These are phyloP conservation scores for Lactarius pseudohatsudake DNA, from an alignment of 768 basidiomycete species.

Conservation along the genomic window DNA sequence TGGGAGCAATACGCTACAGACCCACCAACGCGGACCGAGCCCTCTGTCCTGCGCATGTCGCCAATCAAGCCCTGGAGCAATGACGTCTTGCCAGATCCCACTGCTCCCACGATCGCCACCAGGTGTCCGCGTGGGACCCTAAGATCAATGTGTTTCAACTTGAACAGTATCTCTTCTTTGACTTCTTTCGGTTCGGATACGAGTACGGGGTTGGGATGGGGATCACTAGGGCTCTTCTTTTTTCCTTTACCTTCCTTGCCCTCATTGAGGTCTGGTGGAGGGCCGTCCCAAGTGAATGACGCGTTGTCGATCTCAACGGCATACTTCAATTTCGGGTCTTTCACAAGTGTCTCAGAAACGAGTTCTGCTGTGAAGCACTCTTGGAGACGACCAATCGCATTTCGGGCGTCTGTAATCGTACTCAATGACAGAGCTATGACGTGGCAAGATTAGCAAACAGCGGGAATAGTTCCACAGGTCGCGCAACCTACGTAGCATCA, in stretches of 20 bases:
- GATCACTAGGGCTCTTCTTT: conserved; percentile 14
- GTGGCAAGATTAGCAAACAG: conserved; percentile 1
- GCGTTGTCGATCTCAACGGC: conserved; percentile 70
- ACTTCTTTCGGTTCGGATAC: conserved; percentile 33
- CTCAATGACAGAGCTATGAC: conserved; percentile 62
- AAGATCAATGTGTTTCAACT: conserved; percentile 62
- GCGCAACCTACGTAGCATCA: conserved; percentile 53
- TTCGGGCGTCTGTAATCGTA: conserved; percentile 80
- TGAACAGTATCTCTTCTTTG: conserved; percentile 51
- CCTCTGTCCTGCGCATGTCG: conserved; percentile 75
- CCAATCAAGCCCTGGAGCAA: conserved; percentile 74
- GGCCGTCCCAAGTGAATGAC: conserved; percentile 85
- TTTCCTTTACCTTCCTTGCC: conserved; percentile 31
- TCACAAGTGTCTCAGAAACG: conserved; percentile 53
- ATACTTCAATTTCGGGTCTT: conserved; percentile 54
- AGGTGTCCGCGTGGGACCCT: conserved; percentile 73
- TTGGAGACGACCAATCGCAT: conserved; percentile 73
- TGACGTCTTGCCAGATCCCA: conserved; percentile 70
- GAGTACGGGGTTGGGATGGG: conserved; percentile 16
- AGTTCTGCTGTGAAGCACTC: conserved; percentile 85
- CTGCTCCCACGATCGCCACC: conserved; percentile 78
- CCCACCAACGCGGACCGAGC: conserved; percentile 71
- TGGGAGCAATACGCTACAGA: conserved; percentile 83
- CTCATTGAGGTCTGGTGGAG: conserved; percentile 51
- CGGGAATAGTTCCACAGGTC: neutral